Evolutionary conservation across 352 stramenopile genomes (phyloP).

Genomic region (Globisporangium yorkense): DNA sequence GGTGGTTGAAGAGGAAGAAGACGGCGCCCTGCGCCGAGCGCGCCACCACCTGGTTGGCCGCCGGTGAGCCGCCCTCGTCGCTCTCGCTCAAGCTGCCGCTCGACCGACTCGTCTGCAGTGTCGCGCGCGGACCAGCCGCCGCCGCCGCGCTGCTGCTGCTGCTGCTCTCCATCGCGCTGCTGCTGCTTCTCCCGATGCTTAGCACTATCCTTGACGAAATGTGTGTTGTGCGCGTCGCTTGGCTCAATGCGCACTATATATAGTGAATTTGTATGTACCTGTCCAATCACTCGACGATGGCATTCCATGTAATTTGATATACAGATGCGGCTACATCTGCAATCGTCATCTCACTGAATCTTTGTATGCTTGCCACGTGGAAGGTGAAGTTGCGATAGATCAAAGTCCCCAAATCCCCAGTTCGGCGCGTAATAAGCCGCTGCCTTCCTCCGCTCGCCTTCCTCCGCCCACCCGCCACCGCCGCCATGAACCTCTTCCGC

Average conservation of each 20-base stretch:
- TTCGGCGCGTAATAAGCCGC: too few species aligned
- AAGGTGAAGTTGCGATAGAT: too few species aligned
- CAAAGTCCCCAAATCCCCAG: neutral
- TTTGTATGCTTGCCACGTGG: too few species aligned
- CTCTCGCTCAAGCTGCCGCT: slow-evolving; percentile 12
- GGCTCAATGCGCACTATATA: neutral
- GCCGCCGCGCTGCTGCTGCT: neutral
- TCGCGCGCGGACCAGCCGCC: neutral
- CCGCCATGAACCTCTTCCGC: slow-evolving; percentile 95
- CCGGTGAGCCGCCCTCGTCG: slow-evolving; percentile 6
- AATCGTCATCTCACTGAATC: too few species aligned
- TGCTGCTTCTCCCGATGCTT: neutral
- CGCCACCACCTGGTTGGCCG: slow-evolving; percentile 57
- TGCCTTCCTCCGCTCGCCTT: too few species aligned
- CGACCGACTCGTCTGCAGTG: slow-evolving; percentile 9
- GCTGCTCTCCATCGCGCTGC: neutral
- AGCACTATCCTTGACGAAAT: too few species aligned
- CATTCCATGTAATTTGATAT: too few species aligned
- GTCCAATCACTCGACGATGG: too few species aligned
- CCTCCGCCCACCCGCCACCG: neutral
- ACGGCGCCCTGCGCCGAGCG: slow-evolving; percentile 52
- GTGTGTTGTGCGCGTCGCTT: neutral
- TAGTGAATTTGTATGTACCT: neutral
- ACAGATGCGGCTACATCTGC: too few species aligned
- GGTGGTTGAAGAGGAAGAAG: slow-evolving; percentile 78